These are phyloP conservation scores for Anthracocystis setariae DNA, from an alignment of 1,284 basidiomycete species.

Conservation along the genomic window DNA sequence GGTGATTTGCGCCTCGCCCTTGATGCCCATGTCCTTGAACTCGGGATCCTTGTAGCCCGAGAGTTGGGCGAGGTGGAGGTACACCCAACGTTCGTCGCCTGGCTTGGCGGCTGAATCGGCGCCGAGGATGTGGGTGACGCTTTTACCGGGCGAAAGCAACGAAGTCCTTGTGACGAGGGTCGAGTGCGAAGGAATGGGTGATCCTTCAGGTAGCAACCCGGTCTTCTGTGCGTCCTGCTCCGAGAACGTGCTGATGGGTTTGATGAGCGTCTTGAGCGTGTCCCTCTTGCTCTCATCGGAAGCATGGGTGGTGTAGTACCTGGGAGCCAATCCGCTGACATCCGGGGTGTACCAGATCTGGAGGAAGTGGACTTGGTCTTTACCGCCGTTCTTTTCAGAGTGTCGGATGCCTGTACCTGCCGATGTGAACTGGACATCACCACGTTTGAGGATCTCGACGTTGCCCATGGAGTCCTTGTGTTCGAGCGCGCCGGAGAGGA, in stretches of 20 bases:
- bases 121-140: constrained; percentile 47
- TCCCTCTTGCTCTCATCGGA: constrained; percentile 46
- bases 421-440: constrained; percentile 88
- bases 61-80: constrained; percentile 54
- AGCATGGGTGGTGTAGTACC: constrained; percentile 54
- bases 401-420: constrained; percentile 85
- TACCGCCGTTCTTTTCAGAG: constrained; percentile 75
- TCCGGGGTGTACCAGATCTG: constrained; percentile 60
- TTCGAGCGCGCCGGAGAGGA: constrained; percentile 80
- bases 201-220: constrained; percentile 40
- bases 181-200: constrained; percentile 48
- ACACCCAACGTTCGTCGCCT: constrained; percentile 49
- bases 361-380: constrained; percentile 68
- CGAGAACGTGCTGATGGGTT: constrained; percentile 34
- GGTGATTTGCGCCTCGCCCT: constrained; percentile 69
- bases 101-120: constrained; percentile 27
- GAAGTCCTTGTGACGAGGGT: constrained; percentile 44
- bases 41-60: constrained; percentile 58
- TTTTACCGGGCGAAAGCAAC: constrained; percentile 34
- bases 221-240: constrained; percentile 19
- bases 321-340: constrained; percentile 27
- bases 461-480: constrained; percentile 86
- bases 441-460: constrained; percentile 83
- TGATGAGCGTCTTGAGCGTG: constrained; percentile 52
- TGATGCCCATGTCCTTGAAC: constrained; percentile 65